Base-by-base conservation (phyloP, 306 rosid species). In the Ormosia semicastrata region DNA sequence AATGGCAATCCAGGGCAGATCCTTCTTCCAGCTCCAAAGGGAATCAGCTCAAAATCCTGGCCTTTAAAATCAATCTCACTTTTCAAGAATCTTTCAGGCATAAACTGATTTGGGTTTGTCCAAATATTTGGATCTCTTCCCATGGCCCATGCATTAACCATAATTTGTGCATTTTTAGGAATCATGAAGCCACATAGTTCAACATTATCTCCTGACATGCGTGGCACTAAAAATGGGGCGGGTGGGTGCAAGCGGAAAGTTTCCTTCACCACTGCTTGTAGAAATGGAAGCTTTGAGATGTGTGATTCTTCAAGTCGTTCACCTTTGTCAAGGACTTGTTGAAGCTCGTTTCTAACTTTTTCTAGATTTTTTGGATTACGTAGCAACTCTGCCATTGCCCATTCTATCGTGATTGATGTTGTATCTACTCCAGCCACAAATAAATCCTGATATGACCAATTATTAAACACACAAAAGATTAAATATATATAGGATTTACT, bases 301-400 rank as follows among this genome's bases (percentile, higher is more conserved):
- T 41, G 67, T 39, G 82, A 73, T 59, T 86, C 89, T 41, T 77
- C 63, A 9, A 76, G 17, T 3, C 44, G 32, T 30, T 62, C 79
- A 58, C 11, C 29, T 54, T 65, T 39, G 6, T 3, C 41, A 8
- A 81, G 10, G 7, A 52, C 68, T 4, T 2, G 37, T 29, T 78
- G 30, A 39, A 86, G 43, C 52, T 82, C 84, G 18, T 68, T 17
- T 40, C 46, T 76, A 0, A 69, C 46, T 56, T 56, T 81, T 68
- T 8, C 15, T 9, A 73, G 14, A 43, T 58, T 70, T 32, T 74
- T 37, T 62, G 69, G 74, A 60, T 68, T 86, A 6, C 32, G 44
- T 24, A 78, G 17, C n/a, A 82, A 30, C 46, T 81, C 88, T 0
- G 78, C 30, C 86, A 85, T 77, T 47, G 74, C 78, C 88, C 88